These are phyloP conservation scores for Penicillium sp. DNA, from an alignment of 2,329 filamentous ascomycete genomes.

Conservation along the genomic window DNA sequence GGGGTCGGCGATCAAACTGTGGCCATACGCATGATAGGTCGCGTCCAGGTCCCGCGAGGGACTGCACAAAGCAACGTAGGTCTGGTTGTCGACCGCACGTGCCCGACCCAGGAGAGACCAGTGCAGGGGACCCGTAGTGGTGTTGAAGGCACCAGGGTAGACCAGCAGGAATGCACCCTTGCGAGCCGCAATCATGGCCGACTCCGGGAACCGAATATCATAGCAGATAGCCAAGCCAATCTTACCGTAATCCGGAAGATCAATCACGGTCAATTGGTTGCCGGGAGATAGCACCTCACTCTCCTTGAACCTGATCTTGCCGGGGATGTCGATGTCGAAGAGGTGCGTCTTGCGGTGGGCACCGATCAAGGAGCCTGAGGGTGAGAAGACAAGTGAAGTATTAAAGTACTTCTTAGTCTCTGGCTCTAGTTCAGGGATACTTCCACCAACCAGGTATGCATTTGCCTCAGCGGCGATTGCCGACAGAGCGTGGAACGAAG, in stretches of 20 bases:
- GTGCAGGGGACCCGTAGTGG: constrained; percentile 88
- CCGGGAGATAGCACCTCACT: constrained; percentile 86
- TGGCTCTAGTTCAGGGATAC: constrained; percentile 80
- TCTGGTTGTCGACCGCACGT: constrained; percentile 88
- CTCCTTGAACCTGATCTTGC: constrained; percentile 89
- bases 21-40: constrained; percentile 87
- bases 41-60: constrained; percentile 80
- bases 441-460: constrained; percentile 85
- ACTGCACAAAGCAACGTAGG: constrained; percentile 91
- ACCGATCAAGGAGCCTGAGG: constrained; percentile 76
- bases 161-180: constrained; percentile 84
- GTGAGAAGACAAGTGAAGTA: constrained; percentile 82
- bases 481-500: constrained; percentile 83
- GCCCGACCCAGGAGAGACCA: constrained; percentile 84
- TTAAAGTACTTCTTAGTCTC: constrained; percentile 80
- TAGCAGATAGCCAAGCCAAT: constrained; percentile 95
- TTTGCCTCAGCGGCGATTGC: constrained; percentile 77
- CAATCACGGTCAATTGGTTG: constrained; percentile 81
- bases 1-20: constrained; percentile 86
- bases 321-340: constrained; percentile 97
- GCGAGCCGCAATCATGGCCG: constrained; percentile 85
- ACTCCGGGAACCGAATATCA: constrained; percentile 93
- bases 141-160: constrained; percentile 97
- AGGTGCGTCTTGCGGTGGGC: constrained; percentile 93
- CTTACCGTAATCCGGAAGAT: constrained; percentile 85